Base-by-base conservation (phyloP, 805 yeast species). In the Metschnikowia santaceciliae region DNA sequence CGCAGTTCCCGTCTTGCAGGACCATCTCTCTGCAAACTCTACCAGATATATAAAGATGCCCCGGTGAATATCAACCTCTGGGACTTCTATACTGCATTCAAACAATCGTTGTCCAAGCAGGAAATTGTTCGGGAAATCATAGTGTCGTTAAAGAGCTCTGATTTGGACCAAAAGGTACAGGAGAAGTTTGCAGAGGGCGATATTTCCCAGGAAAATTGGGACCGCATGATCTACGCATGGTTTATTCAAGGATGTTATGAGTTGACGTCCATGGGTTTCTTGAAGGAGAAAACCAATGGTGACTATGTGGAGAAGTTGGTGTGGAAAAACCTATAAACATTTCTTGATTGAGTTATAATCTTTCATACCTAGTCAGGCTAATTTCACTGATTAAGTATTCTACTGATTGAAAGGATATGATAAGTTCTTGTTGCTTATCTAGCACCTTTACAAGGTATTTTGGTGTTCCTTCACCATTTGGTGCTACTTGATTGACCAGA, bases 211-310 rank as follows among this genome's bases (percentile, higher is more conserved):
- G 67, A 61, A 1, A 71, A 69, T 7, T 87, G 94, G 90, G 84
- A 84, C 42, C 78, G 80, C 53, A 59, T 84, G 43, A 69, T 83
- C 0, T 71, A 86, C 56, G 79, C 89, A 3, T 81, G 94, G 81
- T 90, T 90, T 62, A 69, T 87, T 53, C 91, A 87, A 57, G 82
- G 83, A 17, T 74, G 91, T 45, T 79, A 79, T 23, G 96, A 90
- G 61, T 71, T 90, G 52, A 80, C 82, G 51, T 70, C 79, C 54
- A 69, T 87, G 49, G 97, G 97, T 0, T 68, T 88, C 43, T 63
- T 89, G 17, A 82, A 82, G 56, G 86, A 84, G 47, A 78, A 78
- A 40, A 69, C 83, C 14, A 83, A 82, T 63, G 79, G 81, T 32
- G 90, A 87, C 57, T 73, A 77, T 49, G 71, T 88, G 39, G 92